Evolutionary conservation across 2,329 filamentous ascomycete genomes (phyloP), one percentile per base, ranked within the genome.

Genomic region (Bertia moriformis): DNA sequence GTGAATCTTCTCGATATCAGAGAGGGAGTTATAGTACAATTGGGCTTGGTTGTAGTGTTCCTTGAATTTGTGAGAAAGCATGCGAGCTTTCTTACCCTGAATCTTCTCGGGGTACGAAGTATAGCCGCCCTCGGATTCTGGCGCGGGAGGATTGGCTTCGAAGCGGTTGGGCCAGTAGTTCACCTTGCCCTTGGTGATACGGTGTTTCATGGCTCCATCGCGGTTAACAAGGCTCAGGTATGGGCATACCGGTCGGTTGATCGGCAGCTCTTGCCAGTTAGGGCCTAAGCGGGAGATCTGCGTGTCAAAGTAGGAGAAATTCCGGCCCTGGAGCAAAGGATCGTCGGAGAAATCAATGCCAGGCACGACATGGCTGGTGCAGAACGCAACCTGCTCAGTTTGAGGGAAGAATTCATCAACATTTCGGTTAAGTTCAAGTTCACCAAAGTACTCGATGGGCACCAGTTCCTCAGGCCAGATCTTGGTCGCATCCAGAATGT

Each of bases 401-500:
- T 81, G 73, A 0, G 83, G 66, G 59, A 91, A 91, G 61, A 72
- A 91, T 52, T 93, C 83, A 45, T 89, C 83, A 1, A 82, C 66
- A 43, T 85, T 89, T 39, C 71, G 71, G 64, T 91, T 88, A 4
- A 93, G 68, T 52, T 88, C 78, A 1, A 93, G 53, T 55, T 88
- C 73, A 29, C 83, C 85, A 41, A 93, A 83, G 51, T 86, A 84
- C 4, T 79, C 71, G 17, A 89, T 67, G 0, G 84, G 84, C 0
- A 87, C 63, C 0, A 77, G 58, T 12, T 89, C 80, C 51, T 91
- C 82, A 0, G 84, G 85, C 83, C 84, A 91, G 19, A 89, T 58
- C 61, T 93, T 91, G 27, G 85, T 93, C 1, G 84, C 78, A 47
- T 93, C 85, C 1, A 91, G 70, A 19, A 89, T 79, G 49, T 91